Conservation (phyloP, 2,329 filamentous ascomycete genomes). For the Chrysoporthe austroafricana region DNA sequence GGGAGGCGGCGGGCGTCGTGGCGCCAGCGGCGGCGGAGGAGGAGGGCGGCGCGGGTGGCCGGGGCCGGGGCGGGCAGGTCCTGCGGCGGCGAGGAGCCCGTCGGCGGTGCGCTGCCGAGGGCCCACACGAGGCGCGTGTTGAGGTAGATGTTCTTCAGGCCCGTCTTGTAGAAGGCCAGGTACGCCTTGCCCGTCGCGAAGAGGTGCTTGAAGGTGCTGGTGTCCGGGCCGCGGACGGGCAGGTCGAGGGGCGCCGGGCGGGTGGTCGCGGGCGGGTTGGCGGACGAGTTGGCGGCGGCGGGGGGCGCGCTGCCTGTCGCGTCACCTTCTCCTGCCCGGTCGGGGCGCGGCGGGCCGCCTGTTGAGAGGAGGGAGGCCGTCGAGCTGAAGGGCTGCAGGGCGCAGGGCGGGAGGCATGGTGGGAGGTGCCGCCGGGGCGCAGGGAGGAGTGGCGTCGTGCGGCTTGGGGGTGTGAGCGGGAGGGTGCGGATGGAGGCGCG, state of each 20-base stretch:
- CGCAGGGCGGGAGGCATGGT: background rate
- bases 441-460: background rate
- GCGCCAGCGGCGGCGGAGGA: conserved; percentile 68
- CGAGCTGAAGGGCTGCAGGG: background rate
- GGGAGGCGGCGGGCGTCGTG: conserved; percentile 80
- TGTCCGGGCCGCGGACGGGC: conserved; percentile 55
- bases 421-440: conserved; percentile 3
- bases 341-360: background rate
- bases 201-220: conserved; percentile 56
- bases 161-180: conserved; percentile 83
- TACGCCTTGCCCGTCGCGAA: conserved; percentile 74
- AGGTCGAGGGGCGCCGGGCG: conserved; percentile 71
- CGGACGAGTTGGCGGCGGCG: conserved; percentile 18
- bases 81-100: no score
- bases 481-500: conserved; percentile 23
- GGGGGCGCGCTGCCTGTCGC: background rate
- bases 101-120: conserved; percentile 44
- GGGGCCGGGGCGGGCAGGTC: conserved; percentile 37
- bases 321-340: background rate
- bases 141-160: conserved; percentile 72
- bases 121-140: conserved; percentile 62
- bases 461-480: background rate
- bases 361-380: conserved; percentile 3
- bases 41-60: conserved; percentile 68
- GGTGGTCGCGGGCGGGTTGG: conserved; percentile 74